Conservation (phyloP, 176 grass and related monocot genomes). For the Oryza coarctata region DNA sequence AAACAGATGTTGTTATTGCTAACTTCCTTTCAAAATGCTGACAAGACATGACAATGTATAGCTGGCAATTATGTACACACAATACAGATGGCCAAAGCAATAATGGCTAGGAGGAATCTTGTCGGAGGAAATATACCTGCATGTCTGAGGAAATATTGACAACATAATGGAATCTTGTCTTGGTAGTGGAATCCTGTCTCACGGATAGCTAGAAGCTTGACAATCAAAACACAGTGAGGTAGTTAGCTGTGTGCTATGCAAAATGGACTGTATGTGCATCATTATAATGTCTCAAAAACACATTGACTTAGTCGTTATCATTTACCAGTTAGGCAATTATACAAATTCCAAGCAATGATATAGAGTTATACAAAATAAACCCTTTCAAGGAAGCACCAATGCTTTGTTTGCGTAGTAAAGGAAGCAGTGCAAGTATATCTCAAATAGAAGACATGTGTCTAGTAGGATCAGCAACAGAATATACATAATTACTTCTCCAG, state of each 20-base stretch:
- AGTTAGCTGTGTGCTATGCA: conserved; percentile 1
- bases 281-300: conserved; percentile 6
- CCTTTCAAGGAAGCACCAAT: conserved; percentile 5
- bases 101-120: too few species aligned
- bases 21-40: conserved; percentile 1
- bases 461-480: background rate
- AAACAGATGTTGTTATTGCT: background rate
- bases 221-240: conserved; percentile 17
- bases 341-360: background rate
- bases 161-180: conserved; percentile 81
- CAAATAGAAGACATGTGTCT: conserved; percentile 3
- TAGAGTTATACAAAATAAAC: conserved; percentile 1
- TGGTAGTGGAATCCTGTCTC: conserved; percentile 80
- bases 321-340: background rate
- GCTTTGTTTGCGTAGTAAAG: background rate
- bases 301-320: background rate
- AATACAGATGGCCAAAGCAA: conserved; percentile 16
- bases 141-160: conserved; percentile 79
- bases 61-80: too few species aligned
- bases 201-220: conserved; percentile 80
- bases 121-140: conserved; percentile 79
- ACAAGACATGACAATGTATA: background rate
- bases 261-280: background rate
- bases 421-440: conserved; percentile 5
- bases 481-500: background rate